A percentile compares a stretch with the other conserved stretches of the same genome.
These are phyloP conservation scores for Saccharomyces kudriavzevii DNA, from an alignment of 805 yeast species.

Conservation along the genomic window DNA sequence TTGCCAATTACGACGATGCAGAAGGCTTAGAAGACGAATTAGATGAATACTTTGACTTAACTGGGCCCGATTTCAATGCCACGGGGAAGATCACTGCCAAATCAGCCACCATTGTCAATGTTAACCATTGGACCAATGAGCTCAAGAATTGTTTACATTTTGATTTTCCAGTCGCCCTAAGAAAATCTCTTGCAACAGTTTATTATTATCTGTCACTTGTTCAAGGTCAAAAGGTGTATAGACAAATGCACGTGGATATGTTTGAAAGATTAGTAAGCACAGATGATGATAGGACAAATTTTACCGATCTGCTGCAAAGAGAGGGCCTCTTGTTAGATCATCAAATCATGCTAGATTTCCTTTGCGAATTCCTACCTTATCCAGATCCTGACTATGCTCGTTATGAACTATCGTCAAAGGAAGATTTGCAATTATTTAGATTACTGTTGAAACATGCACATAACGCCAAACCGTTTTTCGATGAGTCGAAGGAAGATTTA, in stretches of 20 bases:
- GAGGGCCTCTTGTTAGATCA: constrained; percentile 33
- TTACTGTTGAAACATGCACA: constrained; percentile 45
- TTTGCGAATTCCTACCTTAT: constrained; percentile 34
- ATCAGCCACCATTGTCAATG: constrained; percentile 65
- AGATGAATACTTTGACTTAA: constrained; percentile 26
- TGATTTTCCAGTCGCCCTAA: constrained; percentile 61
- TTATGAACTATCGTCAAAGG: constrained; percentile 24
- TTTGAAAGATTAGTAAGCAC: constrained; percentile 47
- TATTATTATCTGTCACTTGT: constrained; percentile 65
- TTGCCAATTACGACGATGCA: constrained; percentile 33
- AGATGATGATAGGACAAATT: constrained; percentile 30
- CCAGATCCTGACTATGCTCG: constrained; percentile 43
- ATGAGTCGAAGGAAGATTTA: constrained; percentile 28
- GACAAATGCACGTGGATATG: constrained; percentile 52
- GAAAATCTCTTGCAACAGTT: constrained; percentile 55
- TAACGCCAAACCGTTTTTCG: constrained; percentile 48
- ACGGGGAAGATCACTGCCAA: constrained; percentile 57
- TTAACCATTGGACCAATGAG: constrained; percentile 83
- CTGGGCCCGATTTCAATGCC: constrained; percentile 30
- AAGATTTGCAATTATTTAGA: constrained; percentile 42
- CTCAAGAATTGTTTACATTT: constrained; percentile 66
- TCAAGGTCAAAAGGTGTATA: constrained; percentile 59
- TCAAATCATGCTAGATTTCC: constrained; percentile 25
- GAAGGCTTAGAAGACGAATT: constrained; percentile 17
- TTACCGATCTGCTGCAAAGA: constrained; percentile 23